Conservation (phyloP, 2,329 filamentous ascomycete species). For the Fonsecaea nubica region DNA sequence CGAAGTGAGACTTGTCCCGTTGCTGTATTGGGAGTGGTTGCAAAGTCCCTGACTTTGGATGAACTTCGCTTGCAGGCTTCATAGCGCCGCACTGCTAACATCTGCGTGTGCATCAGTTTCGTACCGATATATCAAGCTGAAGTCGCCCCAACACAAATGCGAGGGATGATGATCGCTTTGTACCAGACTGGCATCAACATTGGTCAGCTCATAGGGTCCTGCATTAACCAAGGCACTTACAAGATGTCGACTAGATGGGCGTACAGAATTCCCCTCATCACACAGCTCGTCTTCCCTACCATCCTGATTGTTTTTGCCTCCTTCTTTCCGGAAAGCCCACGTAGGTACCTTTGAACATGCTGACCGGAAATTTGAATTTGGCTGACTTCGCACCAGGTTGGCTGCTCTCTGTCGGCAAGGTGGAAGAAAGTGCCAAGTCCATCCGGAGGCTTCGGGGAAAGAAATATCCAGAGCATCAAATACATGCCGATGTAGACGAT, state of each 20-base stretch:
- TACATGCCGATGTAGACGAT: constrained; percentile 2
- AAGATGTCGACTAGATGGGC: constrained; percentile 10
- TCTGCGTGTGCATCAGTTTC: not conserved
- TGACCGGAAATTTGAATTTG: not conserved
- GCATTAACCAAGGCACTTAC: constrained; percentile 12
- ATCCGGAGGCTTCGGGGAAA: constrained; percentile 1
- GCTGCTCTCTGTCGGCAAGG: not conserved
- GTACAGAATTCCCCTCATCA: constrained; percentile 12
- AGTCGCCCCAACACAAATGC: constrained; percentile 6
- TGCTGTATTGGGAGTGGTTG: not conserved
- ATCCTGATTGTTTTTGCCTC: not conserved
- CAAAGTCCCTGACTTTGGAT: not conserved
- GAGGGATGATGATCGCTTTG: constrained; percentile 10
- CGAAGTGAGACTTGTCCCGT: constrained; percentile 1
- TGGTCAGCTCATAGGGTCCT: constrained; percentile 10
- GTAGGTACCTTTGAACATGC: not conserved
- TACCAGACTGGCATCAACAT: constrained; percentile 13
- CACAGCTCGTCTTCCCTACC: constrained; percentile 5
- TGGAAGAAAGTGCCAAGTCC: constrained; percentile 4
- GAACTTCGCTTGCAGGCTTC: not conserved
- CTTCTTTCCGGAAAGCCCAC: constrained; percentile 10
- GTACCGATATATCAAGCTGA: constrained; percentile 5
- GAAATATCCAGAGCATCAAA: not conserved
- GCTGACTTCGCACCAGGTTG: not conserved
- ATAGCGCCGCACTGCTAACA: not conserved